Base-by-base conservation (phyloP, 352 stramenopile genomes). In the Phytophthora megakarya region DNA sequence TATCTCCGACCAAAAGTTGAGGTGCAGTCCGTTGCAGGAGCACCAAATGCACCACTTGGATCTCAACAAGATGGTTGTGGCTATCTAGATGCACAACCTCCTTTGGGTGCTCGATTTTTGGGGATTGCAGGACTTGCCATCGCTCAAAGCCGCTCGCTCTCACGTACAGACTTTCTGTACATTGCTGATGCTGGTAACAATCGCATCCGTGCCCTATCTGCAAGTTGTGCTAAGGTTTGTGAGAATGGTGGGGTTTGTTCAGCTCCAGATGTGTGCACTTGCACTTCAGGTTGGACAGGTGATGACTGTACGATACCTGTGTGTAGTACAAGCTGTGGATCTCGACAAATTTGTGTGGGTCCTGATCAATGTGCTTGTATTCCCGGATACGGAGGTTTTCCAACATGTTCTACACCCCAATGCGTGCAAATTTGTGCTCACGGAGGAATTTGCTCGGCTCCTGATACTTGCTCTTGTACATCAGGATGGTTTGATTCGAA, bases 401-500 rank as follows among this genome's bases (percentile, higher is more conserved):
- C 73, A 7, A 65, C 62, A 5, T 99, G 97, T 52, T 67, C 61
- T 2, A 84, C 79, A 15, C 70, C 96, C 8, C 75, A 85, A 6
- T 99, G 97, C 59, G 89, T 87, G 8, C 96, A 99, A 67, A 67
- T 30, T 0, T 99, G 97, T 72, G 54, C 67, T 13, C 90, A 98
- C 60, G 86, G 84, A 33, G 96, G 94, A 2, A 33, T 45, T 21
- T 99, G 97, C 61, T 81, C 76, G 2, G 90, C 92, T 6, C 97
- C 97, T 2, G 97, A 99, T 67, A 98, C 95, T 3, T 99, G 97
- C 60, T 51, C 70, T 2, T 99, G 96, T 66, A 32, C 62, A 10
- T 51, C 57, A 7, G 97, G 97, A 0, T 99, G 97, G 97, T 98
- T 98, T 61, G 96, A 98, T 60, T 53, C 90, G 0, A 99, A 99